Conservation (phyloP, 768 basidiomycete species). For the Auriscalpium microsporum region DNA sequence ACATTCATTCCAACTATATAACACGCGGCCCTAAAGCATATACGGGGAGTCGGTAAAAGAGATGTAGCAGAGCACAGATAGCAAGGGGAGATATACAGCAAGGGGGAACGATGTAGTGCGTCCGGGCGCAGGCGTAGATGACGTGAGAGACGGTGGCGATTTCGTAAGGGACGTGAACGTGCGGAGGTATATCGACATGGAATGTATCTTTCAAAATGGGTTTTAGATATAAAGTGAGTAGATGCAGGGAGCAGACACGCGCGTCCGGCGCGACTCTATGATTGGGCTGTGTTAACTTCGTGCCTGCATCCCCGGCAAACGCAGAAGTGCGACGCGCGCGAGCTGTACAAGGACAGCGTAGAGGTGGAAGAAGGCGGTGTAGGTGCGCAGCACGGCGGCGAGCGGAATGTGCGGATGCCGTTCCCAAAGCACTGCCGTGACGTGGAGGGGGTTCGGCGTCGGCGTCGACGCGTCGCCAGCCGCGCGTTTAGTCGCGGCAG, state of each 20-base stretch:
- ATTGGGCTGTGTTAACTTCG: too few relatives aligned
- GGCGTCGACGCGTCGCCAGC: background rate
- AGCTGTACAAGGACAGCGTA: constrained; percentile 10
- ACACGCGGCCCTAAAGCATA: background rate
- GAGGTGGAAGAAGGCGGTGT: constrained; percentile 9
- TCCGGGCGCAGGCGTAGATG: background rate
- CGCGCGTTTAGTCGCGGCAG: background rate
- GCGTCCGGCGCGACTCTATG: background rate
- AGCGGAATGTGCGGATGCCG: background rate
- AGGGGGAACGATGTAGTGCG: background rate
- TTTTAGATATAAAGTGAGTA: too few relatives aligned
- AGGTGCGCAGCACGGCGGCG: constrained; percentile 4
- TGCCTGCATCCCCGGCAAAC: background rate
- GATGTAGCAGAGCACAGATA: background rate
- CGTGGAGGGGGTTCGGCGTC: background rate
- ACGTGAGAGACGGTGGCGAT: background rate
- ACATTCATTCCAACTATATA: background rate
- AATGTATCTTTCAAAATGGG: too few relatives aligned
- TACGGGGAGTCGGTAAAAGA: background rate
- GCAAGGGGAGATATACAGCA: background rate
- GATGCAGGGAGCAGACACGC: background rate
- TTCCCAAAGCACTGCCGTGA: too few relatives aligned
- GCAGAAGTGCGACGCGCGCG: constrained; percentile 5
- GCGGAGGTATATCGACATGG: background rate
- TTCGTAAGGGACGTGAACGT: background rate